phyloP scores from a whole-genome alignment of 2,329 filamentous ascomycete genomes.

The Pseudonectria buxi region DNA sequence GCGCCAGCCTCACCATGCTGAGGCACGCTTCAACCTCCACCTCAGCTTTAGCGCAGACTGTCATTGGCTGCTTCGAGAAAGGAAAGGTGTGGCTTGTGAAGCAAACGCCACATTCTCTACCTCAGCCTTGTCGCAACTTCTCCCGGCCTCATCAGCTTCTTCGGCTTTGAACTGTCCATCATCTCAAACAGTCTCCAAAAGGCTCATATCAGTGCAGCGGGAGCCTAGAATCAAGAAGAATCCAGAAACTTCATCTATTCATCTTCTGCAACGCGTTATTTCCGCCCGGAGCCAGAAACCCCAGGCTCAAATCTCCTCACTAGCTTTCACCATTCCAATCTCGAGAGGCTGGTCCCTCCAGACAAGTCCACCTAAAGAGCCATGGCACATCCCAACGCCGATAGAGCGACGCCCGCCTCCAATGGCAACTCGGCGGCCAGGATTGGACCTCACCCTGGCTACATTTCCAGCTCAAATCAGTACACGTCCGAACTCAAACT shows the following conservation, averaged over 20 bases:
- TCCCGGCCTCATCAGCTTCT: background rate
- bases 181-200: too few relatives aligned
- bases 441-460: slow-evolving; percentile 40
- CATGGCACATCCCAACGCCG: slow-evolving; percentile 12
- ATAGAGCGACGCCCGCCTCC: slow-evolving; percentile 4
- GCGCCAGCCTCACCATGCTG: too few relatives aligned
- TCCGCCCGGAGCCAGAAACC: too few relatives aligned
- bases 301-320: too few relatives aligned
- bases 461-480: slow-evolving; percentile 49
- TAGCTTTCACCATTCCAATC: too few relatives aligned
- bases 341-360: background rate
- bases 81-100: slow-evolving; percentile 6
- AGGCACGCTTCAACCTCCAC: background rate
- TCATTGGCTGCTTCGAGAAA: background rate
- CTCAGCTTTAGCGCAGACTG: background rate
- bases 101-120: slow-evolving; percentile 3
- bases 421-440: slow-evolving; percentile 16
- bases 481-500: slow-evolving; percentile 81
- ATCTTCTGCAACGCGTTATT: too few relatives aligned
- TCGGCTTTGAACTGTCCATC: slow-evolving; percentile 6
- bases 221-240: too few relatives aligned
- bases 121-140: slow-evolving; percentile 11
- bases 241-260: too few relatives aligned
- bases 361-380: background rate
- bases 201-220: too few relatives aligned